A percentile compares a stretch with the other conserved stretches of the same genome.
Conservation (phyloP, 2,329 filamentous ascomycete genomes). For the Hypoxylon sp. region DNA sequence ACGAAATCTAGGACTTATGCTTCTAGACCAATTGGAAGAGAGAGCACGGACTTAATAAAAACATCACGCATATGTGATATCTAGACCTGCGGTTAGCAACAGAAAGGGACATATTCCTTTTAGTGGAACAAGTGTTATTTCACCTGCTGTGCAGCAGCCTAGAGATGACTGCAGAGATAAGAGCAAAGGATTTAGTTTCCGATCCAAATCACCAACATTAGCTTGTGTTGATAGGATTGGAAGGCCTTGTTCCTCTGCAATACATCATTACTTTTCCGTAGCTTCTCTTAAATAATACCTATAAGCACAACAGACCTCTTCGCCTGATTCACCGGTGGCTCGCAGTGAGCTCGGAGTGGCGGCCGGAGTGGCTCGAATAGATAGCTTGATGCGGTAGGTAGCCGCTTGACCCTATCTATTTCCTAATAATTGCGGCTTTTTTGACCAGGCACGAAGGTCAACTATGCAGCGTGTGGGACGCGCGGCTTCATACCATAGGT, state of each 20-base stretch:
- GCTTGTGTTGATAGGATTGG: neutral
- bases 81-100: neutral
- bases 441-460: neutral
- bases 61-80: constrained; percentile 6
- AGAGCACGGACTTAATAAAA: neutral
- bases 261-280: neutral
- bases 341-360: no score
- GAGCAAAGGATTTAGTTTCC: neutral
- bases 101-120: neutral
- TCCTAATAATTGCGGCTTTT: constrained; percentile 3
- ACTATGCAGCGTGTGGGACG: neutral
- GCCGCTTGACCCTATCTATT: neutral
- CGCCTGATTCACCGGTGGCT: neutral
- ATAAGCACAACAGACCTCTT: neutral
- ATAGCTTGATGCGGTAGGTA: neutral
- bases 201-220: neutral
- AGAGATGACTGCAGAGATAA: constrained; percentile 11
- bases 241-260: neutral
- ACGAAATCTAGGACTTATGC: constrained; percentile 1
- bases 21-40: constrained; percentile 9
- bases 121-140: neutral
- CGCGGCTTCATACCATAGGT: constrained; percentile 1
- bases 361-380: neutral
- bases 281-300: neutral
- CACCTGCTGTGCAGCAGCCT: neutral